phyloP scores from a whole-genome alignment of 2,329 filamentous ascomycete genomes.

The Penicillium sp. region DNA sequence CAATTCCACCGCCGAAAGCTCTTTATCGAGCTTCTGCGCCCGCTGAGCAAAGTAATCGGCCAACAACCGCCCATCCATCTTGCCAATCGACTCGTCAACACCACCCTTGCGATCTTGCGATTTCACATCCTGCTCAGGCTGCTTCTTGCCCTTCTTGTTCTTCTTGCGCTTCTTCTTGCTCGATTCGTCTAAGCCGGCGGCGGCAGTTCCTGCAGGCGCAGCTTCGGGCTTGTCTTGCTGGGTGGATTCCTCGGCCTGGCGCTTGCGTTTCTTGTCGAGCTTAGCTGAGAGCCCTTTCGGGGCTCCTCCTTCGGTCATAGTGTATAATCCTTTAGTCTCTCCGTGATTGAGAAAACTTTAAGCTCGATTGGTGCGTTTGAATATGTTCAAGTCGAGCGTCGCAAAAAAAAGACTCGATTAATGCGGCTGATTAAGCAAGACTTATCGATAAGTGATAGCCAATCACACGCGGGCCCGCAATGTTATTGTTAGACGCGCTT shows the following conservation, averaged over 20 bases:
- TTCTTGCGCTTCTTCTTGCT: slow-evolving; percentile 39
- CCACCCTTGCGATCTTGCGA: slow-evolving; percentile 65
- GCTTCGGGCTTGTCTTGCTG: slow-evolving; percentile 28
- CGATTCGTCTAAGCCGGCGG: slow-evolving; percentile 25
- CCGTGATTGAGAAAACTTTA: neutral
- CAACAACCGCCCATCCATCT: slow-evolving; percentile 79
- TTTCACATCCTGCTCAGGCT: slow-evolving; percentile 30
- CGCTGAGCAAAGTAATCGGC: slow-evolving; percentile 84
- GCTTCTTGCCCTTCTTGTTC: slow-evolving; percentile 27
- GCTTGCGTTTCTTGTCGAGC: slow-evolving; percentile 45
- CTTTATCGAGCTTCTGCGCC: slow-evolving; percentile 73
- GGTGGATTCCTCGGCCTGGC: slow-evolving; percentile 36
- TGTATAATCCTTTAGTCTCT: neutral
- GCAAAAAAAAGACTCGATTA: slow-evolving; percentile 17
- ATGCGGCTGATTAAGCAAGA: slow-evolving; percentile 30
- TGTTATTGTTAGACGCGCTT: slow-evolving; percentile 23
- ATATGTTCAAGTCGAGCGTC: slow-evolving; percentile 10
- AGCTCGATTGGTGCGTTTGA: slow-evolving; percentile 7
- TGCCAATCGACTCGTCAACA: slow-evolving; percentile 76
- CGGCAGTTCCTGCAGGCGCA: slow-evolving; percentile 16
- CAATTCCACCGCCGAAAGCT: slow-evolving; percentile 80
- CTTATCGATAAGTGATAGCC: slow-evolving; percentile 37
- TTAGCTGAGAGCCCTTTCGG: slow-evolving; percentile 34
- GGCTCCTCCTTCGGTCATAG: slow-evolving; percentile 24
- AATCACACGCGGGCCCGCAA: slow-evolving; percentile 21